Percentiles rank a stretch among this genome's conserved stretches.
Conservation (phyloP, 495 filamentous ascomycete species). For the Penicillium simplicissimum region DNA sequence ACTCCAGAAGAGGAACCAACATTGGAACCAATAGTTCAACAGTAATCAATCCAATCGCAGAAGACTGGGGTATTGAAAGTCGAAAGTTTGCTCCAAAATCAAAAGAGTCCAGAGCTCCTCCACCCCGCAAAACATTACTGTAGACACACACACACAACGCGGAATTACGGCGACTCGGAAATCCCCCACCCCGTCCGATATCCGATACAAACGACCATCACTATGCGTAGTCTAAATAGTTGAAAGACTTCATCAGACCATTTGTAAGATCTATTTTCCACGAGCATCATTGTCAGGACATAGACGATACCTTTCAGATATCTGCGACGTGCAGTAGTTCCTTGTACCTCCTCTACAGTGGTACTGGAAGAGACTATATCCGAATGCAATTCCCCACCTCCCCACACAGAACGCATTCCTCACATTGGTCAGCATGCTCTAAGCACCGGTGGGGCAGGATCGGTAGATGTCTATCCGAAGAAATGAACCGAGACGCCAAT, state of each 20-base stretch:
- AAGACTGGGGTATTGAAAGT: background rate
- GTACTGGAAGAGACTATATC: constrained; percentile 24
- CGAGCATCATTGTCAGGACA: too few relatives aligned
- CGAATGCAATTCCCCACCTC: constrained; percentile 4
- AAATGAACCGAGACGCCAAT: background rate
- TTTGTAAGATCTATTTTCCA: too few relatives aligned
- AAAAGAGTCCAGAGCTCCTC: background rate
- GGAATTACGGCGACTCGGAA: constrained; percentile 17
- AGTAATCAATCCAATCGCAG: background rate
- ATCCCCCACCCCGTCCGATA: constrained; percentile 2
- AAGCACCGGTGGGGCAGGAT: constrained; percentile 17
- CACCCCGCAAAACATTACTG: constrained; percentile 17
- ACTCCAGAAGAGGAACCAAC: background rate
- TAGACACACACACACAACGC: constrained; percentile 9
- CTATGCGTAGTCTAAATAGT: background rate
- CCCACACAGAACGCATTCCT: constrained; percentile 12
- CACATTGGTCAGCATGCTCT: constrained; percentile 26
- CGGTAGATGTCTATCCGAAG: constrained; percentile 21
- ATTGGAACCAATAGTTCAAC: background rate
- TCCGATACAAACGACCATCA: background rate
- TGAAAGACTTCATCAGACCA: too few relatives aligned
- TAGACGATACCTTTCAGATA: too few relatives aligned
- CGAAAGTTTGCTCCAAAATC: background rate
- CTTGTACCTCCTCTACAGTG: too few relatives aligned
- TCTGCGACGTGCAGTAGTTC: too few relatives aligned